These are phyloP conservation scores for Alternaria triticina DNA, from an alignment of 2,329 filamentous ascomycete species.

Conservation along the genomic window DNA sequence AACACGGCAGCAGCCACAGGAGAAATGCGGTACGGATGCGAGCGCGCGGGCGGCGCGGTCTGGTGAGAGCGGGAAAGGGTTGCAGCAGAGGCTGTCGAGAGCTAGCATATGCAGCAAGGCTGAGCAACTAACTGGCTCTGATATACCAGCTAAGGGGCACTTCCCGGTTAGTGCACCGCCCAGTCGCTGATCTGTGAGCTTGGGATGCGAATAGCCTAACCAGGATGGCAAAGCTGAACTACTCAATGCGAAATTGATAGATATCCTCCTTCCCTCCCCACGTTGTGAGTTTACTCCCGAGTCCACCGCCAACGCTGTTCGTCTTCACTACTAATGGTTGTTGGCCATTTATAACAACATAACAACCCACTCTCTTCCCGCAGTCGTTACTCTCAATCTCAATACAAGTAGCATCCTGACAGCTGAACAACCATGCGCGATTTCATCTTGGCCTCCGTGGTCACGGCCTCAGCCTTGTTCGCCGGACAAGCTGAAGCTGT, in stretches of 20 bases:
- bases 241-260: constrained; percentile 24
- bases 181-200: constrained; percentile 5
- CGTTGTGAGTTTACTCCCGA: constrained; percentile 3
- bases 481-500: constrained; percentile 52
- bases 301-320: constrained; percentile 2
- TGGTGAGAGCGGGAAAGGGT: not conserved
- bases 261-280: constrained; percentile 23
- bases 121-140: constrained; percentile 25
- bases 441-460: constrained; percentile 36
- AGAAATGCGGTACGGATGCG: constrained; percentile 5
- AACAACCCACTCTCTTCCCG: not conserved
- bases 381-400: not conserved
- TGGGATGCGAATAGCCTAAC: constrained; percentile 20
- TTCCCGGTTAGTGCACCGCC: constrained; percentile 13
- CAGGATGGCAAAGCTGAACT: constrained; percentile 1
- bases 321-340: not conserved
- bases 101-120: constrained; percentile 33
- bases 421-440: constrained; percentile 36
- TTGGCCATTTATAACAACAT: not conserved
- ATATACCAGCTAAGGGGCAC: constrained; percentile 17
- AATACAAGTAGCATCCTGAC: not conserved
- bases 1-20: constrained; percentile 30
- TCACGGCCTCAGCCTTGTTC: constrained; percentile 44
- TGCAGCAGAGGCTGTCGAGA: constrained; percentile 24
- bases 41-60: not conserved